Evolutionary conservation across 345 rosid species (phyloP).

Genomic region (Eucalyptus tenuipes): DNA sequence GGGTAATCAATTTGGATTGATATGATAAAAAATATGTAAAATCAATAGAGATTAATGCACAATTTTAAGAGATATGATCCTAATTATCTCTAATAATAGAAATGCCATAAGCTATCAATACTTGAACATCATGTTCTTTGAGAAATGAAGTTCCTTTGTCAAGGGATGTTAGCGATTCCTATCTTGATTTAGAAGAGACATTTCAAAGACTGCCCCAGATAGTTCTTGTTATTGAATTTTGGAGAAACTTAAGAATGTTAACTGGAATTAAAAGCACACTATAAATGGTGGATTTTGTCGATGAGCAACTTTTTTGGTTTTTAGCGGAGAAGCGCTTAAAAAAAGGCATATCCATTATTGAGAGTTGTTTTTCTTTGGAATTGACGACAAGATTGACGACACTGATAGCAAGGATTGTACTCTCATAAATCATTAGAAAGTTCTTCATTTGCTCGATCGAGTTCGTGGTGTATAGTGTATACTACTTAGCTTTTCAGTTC

Average conservation of each 20-base stretch:
- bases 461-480: fast-evolving
- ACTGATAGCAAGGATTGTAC: too few species aligned
- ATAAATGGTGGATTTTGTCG: background rate
- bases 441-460: background rate
- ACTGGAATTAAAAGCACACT: background rate
- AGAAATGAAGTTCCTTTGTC: background rate
- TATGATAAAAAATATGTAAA: too few species aligned
- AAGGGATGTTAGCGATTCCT: background rate
- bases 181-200: background rate
- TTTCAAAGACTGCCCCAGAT: background rate
- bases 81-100: background rate
- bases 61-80: background rate
- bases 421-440: background rate
- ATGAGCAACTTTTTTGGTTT: background rate
- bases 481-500: background rate
- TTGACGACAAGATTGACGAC: background rate
- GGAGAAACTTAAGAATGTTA: background rate
- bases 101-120: background rate
- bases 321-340: background rate
- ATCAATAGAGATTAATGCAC: background rate
- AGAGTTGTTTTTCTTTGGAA: background rate
- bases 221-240: background rate
- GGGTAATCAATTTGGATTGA: background rate
- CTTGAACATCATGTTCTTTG: background rate
- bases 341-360: background rate